phyloP scores from a whole-genome alignment of 2,329 filamentous ascomycete species.

The Sarocladiaceae sp. region DNA sequence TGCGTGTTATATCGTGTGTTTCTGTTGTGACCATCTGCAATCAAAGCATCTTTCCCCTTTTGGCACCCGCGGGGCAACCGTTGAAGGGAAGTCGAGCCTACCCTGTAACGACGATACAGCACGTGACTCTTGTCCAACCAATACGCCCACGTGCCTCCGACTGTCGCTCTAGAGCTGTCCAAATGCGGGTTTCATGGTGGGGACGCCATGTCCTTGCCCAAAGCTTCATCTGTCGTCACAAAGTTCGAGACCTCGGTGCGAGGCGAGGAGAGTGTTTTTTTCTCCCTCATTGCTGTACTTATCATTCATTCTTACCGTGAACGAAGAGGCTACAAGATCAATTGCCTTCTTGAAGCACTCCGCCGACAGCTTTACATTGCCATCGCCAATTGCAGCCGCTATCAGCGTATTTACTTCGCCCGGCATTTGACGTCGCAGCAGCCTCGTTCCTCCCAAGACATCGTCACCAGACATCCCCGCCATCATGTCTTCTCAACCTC shows the following conservation, averaged over 20 bases:
- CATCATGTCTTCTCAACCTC: slow-evolving; percentile 91
- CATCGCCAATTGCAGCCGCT: not conserved
- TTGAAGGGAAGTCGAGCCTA: slow-evolving; percentile 27
- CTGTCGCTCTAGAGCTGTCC: slow-evolving; percentile 4
- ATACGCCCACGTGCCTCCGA: slow-evolving; percentile 10
- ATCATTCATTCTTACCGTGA: no score
- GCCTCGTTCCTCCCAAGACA: not conserved
- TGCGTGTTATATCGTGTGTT: slow-evolving; percentile 7
- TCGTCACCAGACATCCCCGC: not conserved
- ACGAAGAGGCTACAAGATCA: no score
- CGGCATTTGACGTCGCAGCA: not conserved
- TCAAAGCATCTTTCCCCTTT: slow-evolving; percentile 20
- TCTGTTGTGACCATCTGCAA: slow-evolving; percentile 4
- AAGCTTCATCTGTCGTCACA: slow-evolving; percentile 9
- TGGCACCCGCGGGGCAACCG: slow-evolving; percentile 18
- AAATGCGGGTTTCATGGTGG: slow-evolving; percentile 9
- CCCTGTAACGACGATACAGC: no score
- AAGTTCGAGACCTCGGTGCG: slow-evolving; percentile 5
- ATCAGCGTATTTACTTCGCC: not conserved
- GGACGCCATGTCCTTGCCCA: not conserved
- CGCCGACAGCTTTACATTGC: not conserved
- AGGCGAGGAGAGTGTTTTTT: slow-evolving; percentile 16
- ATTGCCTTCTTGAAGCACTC: no score
- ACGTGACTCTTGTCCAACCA: slow-evolving; percentile 5
- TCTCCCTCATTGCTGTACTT: slow-evolving; percentile 3